Percentiles rank a stretch among this genome's conserved stretches.
Conservation (phyloP, 306 rosid species). For the Cucurbita ficifolia region DNA sequence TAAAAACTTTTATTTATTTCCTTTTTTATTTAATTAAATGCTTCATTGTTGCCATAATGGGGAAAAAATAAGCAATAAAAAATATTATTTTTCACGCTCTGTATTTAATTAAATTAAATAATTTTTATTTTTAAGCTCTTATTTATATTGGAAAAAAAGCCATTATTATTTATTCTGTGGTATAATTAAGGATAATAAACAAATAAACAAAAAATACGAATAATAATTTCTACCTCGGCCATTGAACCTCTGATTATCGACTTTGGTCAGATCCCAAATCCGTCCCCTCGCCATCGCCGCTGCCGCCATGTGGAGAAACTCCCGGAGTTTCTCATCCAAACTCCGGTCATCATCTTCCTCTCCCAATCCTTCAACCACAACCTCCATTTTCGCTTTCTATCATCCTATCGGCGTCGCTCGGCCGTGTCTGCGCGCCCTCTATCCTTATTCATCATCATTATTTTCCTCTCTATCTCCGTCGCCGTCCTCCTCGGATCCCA, state of each 20-base stretch:
- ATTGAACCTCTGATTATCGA: not conserved
- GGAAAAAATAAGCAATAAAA: no score
- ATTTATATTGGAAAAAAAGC: no score
- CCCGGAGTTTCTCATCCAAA: conserved; percentile 15
- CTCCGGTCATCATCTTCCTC: conserved; percentile 5
- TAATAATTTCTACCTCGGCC: no score
- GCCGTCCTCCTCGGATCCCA: conserved; percentile 7
- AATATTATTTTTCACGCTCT: no score
- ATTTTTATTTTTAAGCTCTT: no score
- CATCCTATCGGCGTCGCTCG: not conserved
- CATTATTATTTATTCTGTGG: no score
- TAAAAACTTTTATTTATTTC: not conserved
- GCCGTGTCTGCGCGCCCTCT: not conserved
- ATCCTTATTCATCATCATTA: not conserved
- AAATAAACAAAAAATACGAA: not conserved
- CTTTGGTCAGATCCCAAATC: not conserved
- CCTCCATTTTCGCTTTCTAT: not conserved
- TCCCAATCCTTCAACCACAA: not conserved
- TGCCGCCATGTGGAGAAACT: conserved; percentile 16
- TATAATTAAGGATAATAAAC: no score
- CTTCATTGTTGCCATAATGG: not conserved
- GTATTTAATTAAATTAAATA: no score
- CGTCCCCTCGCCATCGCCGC: not conserved
- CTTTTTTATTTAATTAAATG: not conserved
- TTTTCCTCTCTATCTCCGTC: not conserved